Conservation (phyloP, 768 basidiomycete genomes). For the Grammothele lineata region DNA sequence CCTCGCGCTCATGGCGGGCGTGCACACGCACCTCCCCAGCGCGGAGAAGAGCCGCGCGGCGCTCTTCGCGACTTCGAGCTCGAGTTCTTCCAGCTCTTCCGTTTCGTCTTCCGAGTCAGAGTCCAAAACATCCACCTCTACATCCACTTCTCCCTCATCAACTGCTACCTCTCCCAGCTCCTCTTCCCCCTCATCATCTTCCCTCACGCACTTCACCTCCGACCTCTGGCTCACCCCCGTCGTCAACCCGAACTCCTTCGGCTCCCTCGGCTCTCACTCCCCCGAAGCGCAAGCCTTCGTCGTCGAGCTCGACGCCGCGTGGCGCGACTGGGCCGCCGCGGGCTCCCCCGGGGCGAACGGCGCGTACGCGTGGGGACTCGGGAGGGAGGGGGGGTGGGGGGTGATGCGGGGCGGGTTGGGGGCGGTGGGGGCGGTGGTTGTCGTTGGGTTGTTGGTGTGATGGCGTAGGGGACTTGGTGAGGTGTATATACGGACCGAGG, state of each 20-base stretch:
- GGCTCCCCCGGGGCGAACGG: slow-evolving; percentile 50
- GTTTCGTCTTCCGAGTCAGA: background rate
- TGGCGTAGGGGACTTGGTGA: too few species aligned
- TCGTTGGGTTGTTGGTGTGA: too few species aligned
- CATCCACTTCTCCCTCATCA: slow-evolving; percentile 1
- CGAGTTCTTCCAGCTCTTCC: slow-evolving; percentile 1
- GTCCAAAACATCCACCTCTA: slow-evolving; percentile 5
- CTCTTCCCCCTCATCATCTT: slow-evolving; percentile 1
- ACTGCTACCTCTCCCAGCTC: slow-evolving; percentile 1
- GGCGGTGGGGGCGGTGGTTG: too few species aligned
- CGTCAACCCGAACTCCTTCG: slow-evolving; percentile 62
- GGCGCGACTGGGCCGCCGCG: slow-evolving; percentile 64
- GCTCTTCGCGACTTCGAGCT: slow-evolving; percentile 23
- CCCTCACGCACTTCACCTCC: slow-evolving; percentile 44
- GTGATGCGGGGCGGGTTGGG: too few species aligned
- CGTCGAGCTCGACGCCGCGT: slow-evolving; percentile 69
- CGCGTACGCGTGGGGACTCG: too few species aligned
- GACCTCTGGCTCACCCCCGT: slow-evolving; percentile 72
- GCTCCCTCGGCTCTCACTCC: slow-evolving; percentile 44
- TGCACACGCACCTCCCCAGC: slow-evolving; percentile 45
- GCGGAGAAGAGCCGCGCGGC: slow-evolving; percentile 54
- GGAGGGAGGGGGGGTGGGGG: too few species aligned
- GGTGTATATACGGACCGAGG: too few species aligned
- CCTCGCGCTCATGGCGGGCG: slow-evolving; percentile 49
- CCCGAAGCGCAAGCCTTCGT: slow-evolving; percentile 82